Conservation (phyloP, 2,329 filamentous ascomycete species). For the Rhinocladiella similis region DNA sequence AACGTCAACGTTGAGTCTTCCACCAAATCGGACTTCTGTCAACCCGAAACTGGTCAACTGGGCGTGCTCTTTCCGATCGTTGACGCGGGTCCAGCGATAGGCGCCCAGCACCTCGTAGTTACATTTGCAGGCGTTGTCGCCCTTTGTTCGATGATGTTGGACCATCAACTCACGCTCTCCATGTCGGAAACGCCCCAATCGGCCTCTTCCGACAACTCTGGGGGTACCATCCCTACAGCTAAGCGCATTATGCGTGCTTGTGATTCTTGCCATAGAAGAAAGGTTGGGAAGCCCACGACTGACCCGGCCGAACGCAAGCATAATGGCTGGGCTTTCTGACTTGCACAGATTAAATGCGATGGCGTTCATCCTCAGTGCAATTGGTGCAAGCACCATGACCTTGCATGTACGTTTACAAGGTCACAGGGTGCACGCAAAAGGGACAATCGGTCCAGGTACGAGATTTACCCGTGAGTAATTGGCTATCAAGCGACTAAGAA, state of each 20-base stretch:
- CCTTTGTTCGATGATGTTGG: neutral
- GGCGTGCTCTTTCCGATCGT: too few relatives aligned
- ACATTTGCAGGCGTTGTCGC: too few relatives aligned
- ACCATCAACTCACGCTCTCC: neutral
- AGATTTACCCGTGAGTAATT: neutral
- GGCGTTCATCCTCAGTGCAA: constrained; percentile 11
- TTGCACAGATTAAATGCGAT: constrained; percentile 52
- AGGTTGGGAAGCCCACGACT: constrained; percentile 37
- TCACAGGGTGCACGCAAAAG: constrained; percentile 31
- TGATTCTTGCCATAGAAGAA: constrained; percentile 52
- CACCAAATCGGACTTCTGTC: too few relatives aligned
- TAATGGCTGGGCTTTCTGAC: constrained; percentile 5
- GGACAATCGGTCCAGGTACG: constrained; percentile 18
- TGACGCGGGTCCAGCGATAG: too few relatives aligned
- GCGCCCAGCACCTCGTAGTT: too few relatives aligned
- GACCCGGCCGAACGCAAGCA: neutral
- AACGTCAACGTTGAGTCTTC: too few relatives aligned
- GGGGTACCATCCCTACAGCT: neutral
- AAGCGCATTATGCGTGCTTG: constrained; percentile 37
- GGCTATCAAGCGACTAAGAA: too few relatives aligned
- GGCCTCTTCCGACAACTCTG: neutral
- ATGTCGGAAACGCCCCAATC: constrained; percentile 11
- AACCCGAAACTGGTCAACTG: too few relatives aligned
- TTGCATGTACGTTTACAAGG: constrained; percentile 48
- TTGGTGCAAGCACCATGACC: constrained; percentile 12